Evolutionary conservation across 768 basidiomycete species (phyloP).

Genomic region (Agaricus sinodeliciosus): DNA sequence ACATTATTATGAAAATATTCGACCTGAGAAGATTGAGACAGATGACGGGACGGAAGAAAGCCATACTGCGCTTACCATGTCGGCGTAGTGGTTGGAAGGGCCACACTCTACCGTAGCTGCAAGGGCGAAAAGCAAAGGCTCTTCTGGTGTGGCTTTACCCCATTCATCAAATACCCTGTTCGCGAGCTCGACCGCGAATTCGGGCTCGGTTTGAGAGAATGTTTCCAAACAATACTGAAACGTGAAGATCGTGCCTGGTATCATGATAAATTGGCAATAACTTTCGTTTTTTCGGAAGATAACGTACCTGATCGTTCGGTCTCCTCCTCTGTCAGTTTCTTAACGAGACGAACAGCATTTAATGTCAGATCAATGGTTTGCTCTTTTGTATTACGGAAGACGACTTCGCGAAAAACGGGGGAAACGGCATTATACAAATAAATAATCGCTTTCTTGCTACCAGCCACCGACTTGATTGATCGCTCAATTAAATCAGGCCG

Average conservation of each 20-base stretch:
- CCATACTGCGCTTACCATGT: slow-evolving; percentile 55
- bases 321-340: slow-evolving; percentile 79
- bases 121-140: slow-evolving; percentile 93
- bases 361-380: slow-evolving; percentile 86
- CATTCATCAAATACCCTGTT: slow-evolving; percentile 87
- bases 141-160: slow-evolving; percentile 75
- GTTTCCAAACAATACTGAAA: slow-evolving; percentile 87
- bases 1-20: slow-evolving; percentile 89
- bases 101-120: slow-evolving; percentile 96
- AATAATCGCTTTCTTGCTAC: slow-evolving; percentile 84
- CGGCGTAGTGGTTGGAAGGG: slow-evolving; percentile 96
- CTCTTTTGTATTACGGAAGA: slow-evolving; percentile 88
- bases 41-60: not conserved
- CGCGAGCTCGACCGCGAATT: slow-evolving; percentile 88
- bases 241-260: slow-evolving; percentile 31
- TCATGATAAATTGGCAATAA: not conserved
- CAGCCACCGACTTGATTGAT: slow-evolving; percentile 83
- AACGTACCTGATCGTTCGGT: slow-evolving; percentile 74
- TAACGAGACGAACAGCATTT: slow-evolving; percentile 79
- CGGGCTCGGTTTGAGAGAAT: slow-evolving; percentile 95
- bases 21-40: slow-evolving; percentile 44
- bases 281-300: slow-evolving; percentile 65
- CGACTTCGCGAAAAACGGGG: slow-evolving; percentile 83
- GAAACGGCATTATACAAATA: slow-evolving; percentile 99
- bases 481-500: slow-evolving; percentile 89